Evolutionary conservation across 1,284 basidiomycete genomes (phyloP).

Genomic region (Ganoderma resinaceum): DNA sequence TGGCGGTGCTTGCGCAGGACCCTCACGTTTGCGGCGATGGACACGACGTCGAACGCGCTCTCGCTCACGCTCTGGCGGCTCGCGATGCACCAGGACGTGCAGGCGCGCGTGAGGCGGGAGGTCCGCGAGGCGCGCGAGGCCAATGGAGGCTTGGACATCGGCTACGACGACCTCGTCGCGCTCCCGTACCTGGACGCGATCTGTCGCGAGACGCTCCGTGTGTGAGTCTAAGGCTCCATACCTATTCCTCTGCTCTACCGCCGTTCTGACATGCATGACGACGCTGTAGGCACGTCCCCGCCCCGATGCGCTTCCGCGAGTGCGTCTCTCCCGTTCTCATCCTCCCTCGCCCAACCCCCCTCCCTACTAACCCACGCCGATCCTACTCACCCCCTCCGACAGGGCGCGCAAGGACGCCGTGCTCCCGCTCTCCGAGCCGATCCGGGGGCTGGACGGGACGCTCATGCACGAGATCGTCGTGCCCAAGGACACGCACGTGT

Average conservation of each 20-base stretch:
- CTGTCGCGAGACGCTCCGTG: slow-evolving; percentile 10
- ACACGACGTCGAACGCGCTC: slow-evolving; percentile 36
- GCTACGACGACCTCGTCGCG: slow-evolving; percentile 41
- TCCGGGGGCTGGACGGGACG: slow-evolving; percentile 11
- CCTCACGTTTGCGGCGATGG: slow-evolving; percentile 35
- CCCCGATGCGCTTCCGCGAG: slow-evolving; percentile 44
- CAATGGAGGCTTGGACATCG: slow-evolving; percentile 16
- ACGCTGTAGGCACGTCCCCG: slow-evolving; percentile 38
- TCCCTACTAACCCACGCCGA: background rate
- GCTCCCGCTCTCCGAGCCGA: slow-evolving; percentile 15
- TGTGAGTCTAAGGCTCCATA: background rate
- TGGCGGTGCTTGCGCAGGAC: slow-evolving; percentile 16
- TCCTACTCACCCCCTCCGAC: no score
- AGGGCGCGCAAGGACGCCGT: slow-evolving; percentile 10
- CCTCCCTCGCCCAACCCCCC: no score
- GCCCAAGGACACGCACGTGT: slow-evolving; percentile 15
- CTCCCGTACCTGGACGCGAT: slow-evolving; percentile 10
- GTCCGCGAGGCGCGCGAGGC: slow-evolving; percentile 29
- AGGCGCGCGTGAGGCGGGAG: slow-evolving; percentile 33
- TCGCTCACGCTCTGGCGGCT: slow-evolving; percentile 37
- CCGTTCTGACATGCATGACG: no score
- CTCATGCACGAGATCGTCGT: slow-evolving; percentile 15
- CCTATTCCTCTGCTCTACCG: no score
- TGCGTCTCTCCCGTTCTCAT: slow-evolving; percentile 10
- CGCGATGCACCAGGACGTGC: slow-evolving; percentile 18